Conservation (phyloP, 2,329 filamentous ascomycete genomes). For the Ilyonectria destructans region DNA sequence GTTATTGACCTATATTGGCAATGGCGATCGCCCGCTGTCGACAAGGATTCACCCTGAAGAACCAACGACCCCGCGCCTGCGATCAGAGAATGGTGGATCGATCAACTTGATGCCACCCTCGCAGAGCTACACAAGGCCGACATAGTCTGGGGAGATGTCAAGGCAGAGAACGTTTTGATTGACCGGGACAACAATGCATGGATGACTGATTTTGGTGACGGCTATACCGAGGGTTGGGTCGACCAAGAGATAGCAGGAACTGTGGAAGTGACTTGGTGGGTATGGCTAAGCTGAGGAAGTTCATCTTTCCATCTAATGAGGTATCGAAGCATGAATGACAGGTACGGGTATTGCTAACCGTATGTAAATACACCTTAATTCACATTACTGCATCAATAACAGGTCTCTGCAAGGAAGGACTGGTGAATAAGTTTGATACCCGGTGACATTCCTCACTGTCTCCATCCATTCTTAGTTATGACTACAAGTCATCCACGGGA, state of each 20-base stretch:
- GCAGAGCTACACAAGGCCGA: constrained; percentile 13
- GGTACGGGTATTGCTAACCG: no score
- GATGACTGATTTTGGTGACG: constrained; percentile 13
- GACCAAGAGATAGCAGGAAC: neutral
- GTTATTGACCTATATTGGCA: constrained; percentile 35
- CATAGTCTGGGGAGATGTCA: constrained; percentile 14
- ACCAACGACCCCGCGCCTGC: constrained; percentile 23
- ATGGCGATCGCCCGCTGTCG: constrained; percentile 5
- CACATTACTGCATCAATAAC: no score
- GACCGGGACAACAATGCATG: constrained; percentile 5
- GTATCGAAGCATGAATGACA: no score
- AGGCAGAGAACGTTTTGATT: constrained; percentile 13
- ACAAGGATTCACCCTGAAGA: constrained; percentile 8
- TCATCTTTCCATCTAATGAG: neutral
- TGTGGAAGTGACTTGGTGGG: constrained; percentile 10
- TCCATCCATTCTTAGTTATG: neutral
- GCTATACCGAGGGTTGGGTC: constrained; percentile 7
- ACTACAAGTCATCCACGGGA: neutral
- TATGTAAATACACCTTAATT: no score
- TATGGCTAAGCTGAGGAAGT: constrained; percentile 15
- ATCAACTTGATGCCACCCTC: constrained; percentile 23
- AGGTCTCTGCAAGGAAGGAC: no score
- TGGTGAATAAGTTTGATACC: no score
- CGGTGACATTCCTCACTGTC: no score
- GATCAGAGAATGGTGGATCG: constrained; percentile 36